Evolutionary conservation across 108 stramenopile species (phyloP).

Genomic region (Conticribra guillardii): DNA sequence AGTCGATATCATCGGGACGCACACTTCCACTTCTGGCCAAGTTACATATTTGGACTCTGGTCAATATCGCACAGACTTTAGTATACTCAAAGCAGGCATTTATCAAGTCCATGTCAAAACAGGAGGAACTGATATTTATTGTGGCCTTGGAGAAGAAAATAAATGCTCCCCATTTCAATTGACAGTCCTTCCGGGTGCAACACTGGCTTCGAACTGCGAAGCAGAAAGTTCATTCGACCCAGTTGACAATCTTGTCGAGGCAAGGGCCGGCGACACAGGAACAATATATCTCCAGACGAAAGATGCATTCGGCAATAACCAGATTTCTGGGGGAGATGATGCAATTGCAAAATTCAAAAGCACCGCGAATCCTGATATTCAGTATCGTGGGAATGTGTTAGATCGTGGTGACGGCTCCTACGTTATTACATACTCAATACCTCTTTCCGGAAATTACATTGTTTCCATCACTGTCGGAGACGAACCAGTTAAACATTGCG

Average conservation of each 20-base stretch:
- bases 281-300: slow-evolving; percentile 76
- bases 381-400: slow-evolving; percentile 57
- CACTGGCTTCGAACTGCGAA: slow-evolving; percentile 57
- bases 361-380: slow-evolving; percentile 18
- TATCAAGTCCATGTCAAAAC: slow-evolving; percentile 77
- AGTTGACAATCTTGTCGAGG: slow-evolving; percentile 67
- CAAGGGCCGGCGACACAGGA: slow-evolving; percentile 72
- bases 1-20: slow-evolving; percentile 51
- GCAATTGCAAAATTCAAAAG: slow-evolving; percentile 49
- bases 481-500: slow-evolving; percentile 58
- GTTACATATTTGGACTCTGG: slow-evolving; percentile 73
- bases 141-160: slow-evolving; percentile 68
- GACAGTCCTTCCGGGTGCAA: slow-evolving; percentile 67
- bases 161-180: slow-evolving; percentile 85
- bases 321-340: slow-evolving; percentile 62
- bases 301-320: slow-evolving; percentile 86
- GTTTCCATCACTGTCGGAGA: slow-evolving; percentile 60
- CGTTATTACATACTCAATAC: slow-evolving; percentile 73
- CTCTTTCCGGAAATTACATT: slow-evolving; percentile 65
- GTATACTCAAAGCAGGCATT: slow-evolving; percentile 68
- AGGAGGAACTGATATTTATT: slow-evolving; percentile 82
- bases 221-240: slow-evolving; percentile 54
- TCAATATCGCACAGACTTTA: slow-evolving; percentile 64
- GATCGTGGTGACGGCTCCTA: slow-evolving; percentile 80
- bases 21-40: slow-evolving; percentile 32